phyloP scores from a whole-genome alignment of 495 filamentous ascomycete species.

The Tuber indicum region DNA sequence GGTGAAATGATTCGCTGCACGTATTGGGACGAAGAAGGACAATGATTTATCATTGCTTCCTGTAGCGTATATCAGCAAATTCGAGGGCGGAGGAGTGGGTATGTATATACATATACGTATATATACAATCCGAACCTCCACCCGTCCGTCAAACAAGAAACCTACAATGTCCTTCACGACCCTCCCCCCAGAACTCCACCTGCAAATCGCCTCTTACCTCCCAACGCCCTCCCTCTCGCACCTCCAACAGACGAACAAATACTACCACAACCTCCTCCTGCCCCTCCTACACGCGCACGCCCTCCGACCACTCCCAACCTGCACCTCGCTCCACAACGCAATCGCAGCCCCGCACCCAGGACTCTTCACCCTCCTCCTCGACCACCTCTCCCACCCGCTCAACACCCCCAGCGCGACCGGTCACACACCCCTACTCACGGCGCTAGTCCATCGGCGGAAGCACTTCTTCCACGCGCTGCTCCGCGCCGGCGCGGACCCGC shows the following conservation, averaged over 20 bases:
- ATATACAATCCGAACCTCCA: no score
- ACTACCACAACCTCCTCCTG: not conserved
- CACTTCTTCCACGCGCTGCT: not conserved
- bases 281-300: not conserved
- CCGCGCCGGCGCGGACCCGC: not conserved
- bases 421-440: not conserved
- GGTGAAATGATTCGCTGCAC: no score
- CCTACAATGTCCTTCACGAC: not conserved
- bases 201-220: slow-evolving; percentile 7
- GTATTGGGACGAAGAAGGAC: no score
- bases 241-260: not conserved
- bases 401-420: not conserved
- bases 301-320: not conserved
- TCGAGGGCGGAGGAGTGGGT: no score
- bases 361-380: not conserved
- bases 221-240: not conserved
- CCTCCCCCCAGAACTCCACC: slow-evolving; percentile 5
- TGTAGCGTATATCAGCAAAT: no score
- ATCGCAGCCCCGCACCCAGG: not conserved
- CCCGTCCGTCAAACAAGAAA: not conserved
- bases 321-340: not conserved
- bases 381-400: not conserved
- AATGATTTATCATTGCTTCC: no score
- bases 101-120: no score
- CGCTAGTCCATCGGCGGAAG: not conserved